A percentile compares a stretch with the other conserved stretches of the same genome.
phyloP scores from a whole-genome alignment of 257 asterid genomes.

The Hygrophila difformis region DNA sequence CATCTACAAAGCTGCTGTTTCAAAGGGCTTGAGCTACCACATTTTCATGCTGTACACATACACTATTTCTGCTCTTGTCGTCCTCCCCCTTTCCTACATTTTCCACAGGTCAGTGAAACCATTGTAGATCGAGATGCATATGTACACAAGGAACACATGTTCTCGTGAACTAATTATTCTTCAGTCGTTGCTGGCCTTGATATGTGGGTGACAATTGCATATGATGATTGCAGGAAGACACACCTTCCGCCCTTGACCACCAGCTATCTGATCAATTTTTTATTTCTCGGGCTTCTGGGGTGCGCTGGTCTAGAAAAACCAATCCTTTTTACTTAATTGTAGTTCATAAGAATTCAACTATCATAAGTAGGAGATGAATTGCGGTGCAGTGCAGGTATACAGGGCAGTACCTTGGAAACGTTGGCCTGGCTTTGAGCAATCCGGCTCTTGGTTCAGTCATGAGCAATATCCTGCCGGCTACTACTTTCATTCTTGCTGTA shows the following conservation, averaged over 20 bases:
- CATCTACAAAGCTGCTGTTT: conserved; percentile 30
- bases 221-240: conserved; percentile 20
- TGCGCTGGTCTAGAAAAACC: conserved; percentile 3
- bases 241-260: conserved; percentile 19
- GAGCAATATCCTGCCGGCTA: conserved; percentile 30
- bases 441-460: conserved; percentile 37
- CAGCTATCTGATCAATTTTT: conserved; percentile 16
- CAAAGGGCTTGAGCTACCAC: conserved; percentile 25
- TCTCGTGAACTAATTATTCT: background rate
- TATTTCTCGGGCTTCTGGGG: conserved; percentile 29
- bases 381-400: conserved; percentile 18
- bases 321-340: background rate
- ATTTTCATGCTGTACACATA: conserved; percentile 32
- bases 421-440: conserved; percentile 24
- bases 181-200: background rate
- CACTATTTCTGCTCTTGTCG: conserved; percentile 21
- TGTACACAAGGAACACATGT: no score
- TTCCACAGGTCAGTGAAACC: conserved; percentile 21
- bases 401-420: conserved; percentile 20
- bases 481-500: conserved; percentile 36
- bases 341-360: background rate
- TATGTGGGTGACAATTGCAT: no score
- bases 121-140: no score
- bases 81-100: conserved; percentile 22
- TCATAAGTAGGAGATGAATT: background rate